Evolutionary conservation across 306 rosid genomes (phyloP).

Genomic region (Fagus crenata): DNA sequence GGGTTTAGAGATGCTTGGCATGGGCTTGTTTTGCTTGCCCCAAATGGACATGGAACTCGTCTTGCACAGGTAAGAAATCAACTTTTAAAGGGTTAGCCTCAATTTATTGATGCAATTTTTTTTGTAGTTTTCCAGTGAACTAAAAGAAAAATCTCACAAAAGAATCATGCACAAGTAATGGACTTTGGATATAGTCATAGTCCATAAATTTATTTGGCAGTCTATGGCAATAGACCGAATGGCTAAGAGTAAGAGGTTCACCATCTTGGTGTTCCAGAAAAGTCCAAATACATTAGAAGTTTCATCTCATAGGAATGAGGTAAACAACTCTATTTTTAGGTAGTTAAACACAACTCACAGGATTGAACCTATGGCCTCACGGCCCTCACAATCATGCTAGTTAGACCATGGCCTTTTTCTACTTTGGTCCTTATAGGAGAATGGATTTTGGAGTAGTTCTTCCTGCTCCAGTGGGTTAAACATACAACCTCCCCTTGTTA

Average conservation of each 20-base stretch:
- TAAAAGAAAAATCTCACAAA: not conserved
- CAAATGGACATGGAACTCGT: constrained; percentile 98
- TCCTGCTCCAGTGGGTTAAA: not conserved
- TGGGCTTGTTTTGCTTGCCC: constrained; percentile 85
- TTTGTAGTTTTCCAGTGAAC: not conserved
- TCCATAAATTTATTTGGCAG: not conserved
- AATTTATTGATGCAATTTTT: not conserved
- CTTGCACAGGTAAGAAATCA: constrained; percentile 80
- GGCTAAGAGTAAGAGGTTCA: not conserved
- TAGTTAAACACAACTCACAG: not conserved
- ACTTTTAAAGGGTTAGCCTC: not conserved
- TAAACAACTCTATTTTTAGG: not conserved
- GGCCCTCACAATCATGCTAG: not conserved
- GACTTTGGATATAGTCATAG: not conserved
- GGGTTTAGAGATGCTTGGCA: constrained; percentile 99
- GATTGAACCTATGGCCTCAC: not conserved
- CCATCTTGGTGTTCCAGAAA: not conserved
- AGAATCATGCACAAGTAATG: not conserved
- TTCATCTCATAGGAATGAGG: not conserved
- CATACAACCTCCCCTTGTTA: not conserved
- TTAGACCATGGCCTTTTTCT: not conserved
- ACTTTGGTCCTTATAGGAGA: not conserved
- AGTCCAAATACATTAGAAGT: not conserved
- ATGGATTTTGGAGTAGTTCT: not conserved
- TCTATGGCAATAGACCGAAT: not conserved